Evolutionary conservation across 805 yeast species (phyloP), one percentile per base, ranked within the genome.

Genomic region (Candida vaughaniae): DNA sequence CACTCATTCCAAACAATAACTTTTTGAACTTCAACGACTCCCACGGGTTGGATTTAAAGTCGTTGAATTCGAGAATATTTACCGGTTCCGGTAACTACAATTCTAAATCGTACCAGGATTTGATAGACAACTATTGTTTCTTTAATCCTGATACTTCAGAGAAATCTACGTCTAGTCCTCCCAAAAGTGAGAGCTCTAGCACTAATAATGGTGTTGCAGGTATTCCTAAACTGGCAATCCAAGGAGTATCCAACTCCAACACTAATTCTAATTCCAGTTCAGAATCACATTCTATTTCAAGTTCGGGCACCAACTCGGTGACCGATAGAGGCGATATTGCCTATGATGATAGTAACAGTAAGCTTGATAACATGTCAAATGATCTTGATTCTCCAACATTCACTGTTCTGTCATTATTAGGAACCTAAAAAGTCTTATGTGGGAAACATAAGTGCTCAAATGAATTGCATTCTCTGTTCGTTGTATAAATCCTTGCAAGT

Each of bases 41-140:
- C 3, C 23, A 31, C 12, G 16, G 12, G n/a, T 35, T 33, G 30
- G 39, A 42, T 19, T 39, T 39, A 26, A 33, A 25, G 25, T 23
- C 33, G 5, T 33, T 33, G 12, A 33, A 37, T 20, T 33, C 38
- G 14, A 40, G 33, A 16, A 20, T 28, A 29, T 33, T 25, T 16
- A 32, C 33, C 10, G 33, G 26, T 19, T 29, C 30, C 19, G 28
- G 22, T 22, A 31, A 31, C 8, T 37, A 39, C 17, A 42, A 45
- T 16, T 71, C 82, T 4, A 69, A 72, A 47, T 64, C 78, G 1
- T 80, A 80, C 49, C 71, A 74, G 45, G 77, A 78, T 40, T 56
- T 80, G 15, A 56, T 81, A 35, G 78, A 79, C 33, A 71, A 75
- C 19, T 81, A 77, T 49, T 81, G 87, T 46, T 81, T 81, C 48